A percentile compares a stretch with the other conserved stretches of the same genome.
phyloP scores from a whole-genome alignment of 2,329 filamentous ascomycete species.

The Fusarium pseudonygamai region DNA sequence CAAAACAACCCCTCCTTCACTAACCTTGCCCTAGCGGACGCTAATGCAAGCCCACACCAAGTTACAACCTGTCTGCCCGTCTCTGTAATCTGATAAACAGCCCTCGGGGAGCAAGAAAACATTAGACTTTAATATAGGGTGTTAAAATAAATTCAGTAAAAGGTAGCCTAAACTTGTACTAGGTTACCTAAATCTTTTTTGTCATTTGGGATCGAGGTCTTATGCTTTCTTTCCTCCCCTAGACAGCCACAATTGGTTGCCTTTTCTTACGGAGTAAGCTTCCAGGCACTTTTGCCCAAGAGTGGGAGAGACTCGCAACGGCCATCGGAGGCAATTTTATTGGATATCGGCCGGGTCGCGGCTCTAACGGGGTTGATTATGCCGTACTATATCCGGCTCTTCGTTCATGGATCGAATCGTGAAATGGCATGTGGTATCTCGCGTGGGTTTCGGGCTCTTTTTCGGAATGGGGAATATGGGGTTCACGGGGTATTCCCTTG shows the following conservation, averaged over 20 bases:
- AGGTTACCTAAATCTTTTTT: not conserved
- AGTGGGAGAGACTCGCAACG: slow-evolving; percentile 3
- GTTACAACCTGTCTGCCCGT: not conserved
- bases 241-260: slow-evolving; percentile 3
- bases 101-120: not conserved
- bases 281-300: slow-evolving; percentile 15
- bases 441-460: not conserved
- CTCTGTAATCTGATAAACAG: slow-evolving; percentile 4
- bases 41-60: slow-evolving; percentile 26
- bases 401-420: not conserved
- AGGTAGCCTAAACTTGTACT: not conserved
- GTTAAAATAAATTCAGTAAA: not conserved
- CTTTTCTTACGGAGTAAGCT: not conserved
- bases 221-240: not conserved
- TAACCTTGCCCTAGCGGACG: slow-evolving; percentile 9
- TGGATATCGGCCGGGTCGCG: slow-evolving; percentile 37
- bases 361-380: not conserved
- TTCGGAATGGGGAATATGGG: slow-evolving; percentile 8
- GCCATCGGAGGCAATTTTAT: slow-evolving; percentile 16
- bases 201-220: not conserved
- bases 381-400: slow-evolving; percentile 5
- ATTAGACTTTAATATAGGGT: not conserved
- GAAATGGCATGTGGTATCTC: not conserved
- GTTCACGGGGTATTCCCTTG: not conserved
- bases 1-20: slow-evolving; percentile 1